Evolutionary conservation across 2,329 filamentous ascomycete genomes (phyloP).

Genomic region (Paraphaeosphaeria sporulosa): DNA sequence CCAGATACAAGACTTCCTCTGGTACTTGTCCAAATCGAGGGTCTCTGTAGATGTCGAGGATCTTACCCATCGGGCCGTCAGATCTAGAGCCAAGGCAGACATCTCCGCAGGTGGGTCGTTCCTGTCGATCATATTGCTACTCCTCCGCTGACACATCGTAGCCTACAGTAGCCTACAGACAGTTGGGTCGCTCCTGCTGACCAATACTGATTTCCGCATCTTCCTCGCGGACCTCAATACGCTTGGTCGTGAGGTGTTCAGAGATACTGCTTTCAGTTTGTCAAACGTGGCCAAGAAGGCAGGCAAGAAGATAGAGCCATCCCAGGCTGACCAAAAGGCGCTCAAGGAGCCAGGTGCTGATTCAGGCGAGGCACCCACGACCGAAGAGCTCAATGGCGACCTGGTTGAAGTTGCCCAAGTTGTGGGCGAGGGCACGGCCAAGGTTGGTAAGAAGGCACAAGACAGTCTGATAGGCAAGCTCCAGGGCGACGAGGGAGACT

Average conservation of each 20-base stretch:
- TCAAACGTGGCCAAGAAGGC: slow-evolving; percentile 78
- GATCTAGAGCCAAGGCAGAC: slow-evolving; percentile 73
- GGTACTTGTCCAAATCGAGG: slow-evolving; percentile 79
- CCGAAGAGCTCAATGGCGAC: slow-evolving; percentile 66
- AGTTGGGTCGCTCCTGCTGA: slow-evolving; percentile 82
- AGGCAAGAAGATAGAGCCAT: slow-evolving; percentile 76
- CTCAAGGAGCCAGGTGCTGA: slow-evolving; percentile 62
- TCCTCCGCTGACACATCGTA: slow-evolving; percentile 44
- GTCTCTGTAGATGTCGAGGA: slow-evolving; percentile 72
- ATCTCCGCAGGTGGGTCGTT: slow-evolving; percentile 68
- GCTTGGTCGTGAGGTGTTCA: slow-evolving; percentile 83
- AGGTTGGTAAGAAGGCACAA: slow-evolving; percentile 65
- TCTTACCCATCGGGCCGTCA: slow-evolving; percentile 66
- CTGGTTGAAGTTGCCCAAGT: slow-evolving; percentile 55
- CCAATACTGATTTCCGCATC: slow-evolving; percentile 88
- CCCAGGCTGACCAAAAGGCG: slow-evolving; percentile 64
- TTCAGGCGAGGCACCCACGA: slow-evolving; percentile 60
- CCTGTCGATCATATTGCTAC: not conserved
- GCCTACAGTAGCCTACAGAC: slow-evolving; percentile 85
- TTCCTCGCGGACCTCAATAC: slow-evolving; percentile 83
- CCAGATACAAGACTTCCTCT: slow-evolving; percentile 90
- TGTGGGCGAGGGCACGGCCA: slow-evolving; percentile 54
- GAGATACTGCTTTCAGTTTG: slow-evolving; percentile 82
- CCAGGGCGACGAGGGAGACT: slow-evolving; percentile 73
- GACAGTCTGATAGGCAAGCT: slow-evolving; percentile 78